phyloP scores from a whole-genome alignment of 192 early-diverging fungal species.

The Backusella liffmaniae region DNA sequence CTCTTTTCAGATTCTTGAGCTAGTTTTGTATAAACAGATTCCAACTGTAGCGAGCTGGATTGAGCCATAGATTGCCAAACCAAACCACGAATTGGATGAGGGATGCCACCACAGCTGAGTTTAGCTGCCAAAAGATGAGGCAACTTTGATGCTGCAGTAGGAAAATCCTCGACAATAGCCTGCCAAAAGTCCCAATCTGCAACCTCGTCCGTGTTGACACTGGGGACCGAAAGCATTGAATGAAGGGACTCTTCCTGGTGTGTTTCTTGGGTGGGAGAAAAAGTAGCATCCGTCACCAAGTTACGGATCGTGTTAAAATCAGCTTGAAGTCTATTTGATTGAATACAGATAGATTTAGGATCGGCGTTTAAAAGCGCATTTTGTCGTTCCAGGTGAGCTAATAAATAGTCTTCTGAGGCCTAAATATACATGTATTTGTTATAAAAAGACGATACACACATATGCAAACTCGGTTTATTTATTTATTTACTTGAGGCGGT shows the following conservation, averaged over 20 bases:
- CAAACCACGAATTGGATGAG: slow-evolving; percentile 77
- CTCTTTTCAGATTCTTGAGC: slow-evolving; percentile 51
- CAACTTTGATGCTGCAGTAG: slow-evolving; percentile 62
- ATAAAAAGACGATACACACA: not conserved
- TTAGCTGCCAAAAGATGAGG: slow-evolving; percentile 69
- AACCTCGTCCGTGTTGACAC: slow-evolving; percentile 7
- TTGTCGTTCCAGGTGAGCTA: slow-evolving; percentile 59
- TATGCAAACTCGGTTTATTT: not conserved
- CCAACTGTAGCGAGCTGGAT: slow-evolving; percentile 76
- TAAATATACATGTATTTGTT: slow-evolving; percentile 20
- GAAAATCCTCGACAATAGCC: slow-evolving; percentile 75
- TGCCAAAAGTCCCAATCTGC: slow-evolving; percentile 83
- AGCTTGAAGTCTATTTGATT: slow-evolving; percentile 57
- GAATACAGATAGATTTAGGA: slow-evolving; percentile 59
- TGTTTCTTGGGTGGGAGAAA: slow-evolving; percentile 15
- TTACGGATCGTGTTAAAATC: slow-evolving; percentile 52
- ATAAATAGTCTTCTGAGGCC: slow-evolving; percentile 53
- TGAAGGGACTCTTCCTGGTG: slow-evolving; percentile 10
- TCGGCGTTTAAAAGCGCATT: slow-evolving; percentile 57
- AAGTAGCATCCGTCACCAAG: slow-evolving; percentile 39
- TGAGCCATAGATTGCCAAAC: slow-evolving; percentile 93
- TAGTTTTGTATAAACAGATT: slow-evolving; percentile 77
- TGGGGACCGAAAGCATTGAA: not conserved
- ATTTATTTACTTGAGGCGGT: slow-evolving; percentile 49
- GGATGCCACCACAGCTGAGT: slow-evolving; percentile 75